Percentiles rank a stretch among this genome's conserved stretches.
These are phyloP conservation scores for Dorcoceras hygrometricum DNA, from an alignment of 257 asterid species.

Conservation along the genomic window DNA sequence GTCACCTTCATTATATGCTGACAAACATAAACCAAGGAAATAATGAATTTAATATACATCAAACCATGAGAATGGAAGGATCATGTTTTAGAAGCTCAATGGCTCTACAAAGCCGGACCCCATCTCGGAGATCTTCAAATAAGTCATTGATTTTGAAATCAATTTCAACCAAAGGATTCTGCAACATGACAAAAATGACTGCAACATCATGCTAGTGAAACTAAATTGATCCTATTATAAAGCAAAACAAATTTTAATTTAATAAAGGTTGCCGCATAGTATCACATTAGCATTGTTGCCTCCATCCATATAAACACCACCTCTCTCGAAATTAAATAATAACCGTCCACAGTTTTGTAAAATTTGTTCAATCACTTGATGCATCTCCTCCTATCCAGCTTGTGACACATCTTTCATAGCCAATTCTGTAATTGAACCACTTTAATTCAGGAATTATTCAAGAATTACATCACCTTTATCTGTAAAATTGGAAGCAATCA, in stretches of 20 bases:
- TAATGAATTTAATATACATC: slow-evolving; percentile 23
- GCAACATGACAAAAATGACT: slow-evolving; percentile 27
- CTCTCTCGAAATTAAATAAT: too few species aligned
- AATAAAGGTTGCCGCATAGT: neutral
- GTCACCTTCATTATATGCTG: slow-evolving; percentile 17
- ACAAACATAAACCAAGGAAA: slow-evolving; percentile 9
- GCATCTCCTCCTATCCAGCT: too few species aligned
- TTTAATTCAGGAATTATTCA: too few species aligned
- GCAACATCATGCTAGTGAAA: slow-evolving; percentile 6
- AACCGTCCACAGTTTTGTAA: too few species aligned
- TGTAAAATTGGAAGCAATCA: too few species aligned
- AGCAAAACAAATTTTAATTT: too few species aligned
- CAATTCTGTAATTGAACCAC: too few species aligned
- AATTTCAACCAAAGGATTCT: slow-evolving; percentile 75
- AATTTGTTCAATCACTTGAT: too few species aligned
- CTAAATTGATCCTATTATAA: neutral
- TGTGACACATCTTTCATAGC: too few species aligned
- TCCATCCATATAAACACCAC: too few species aligned
- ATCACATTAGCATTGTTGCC: neutral
- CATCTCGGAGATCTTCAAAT: slow-evolving; percentile 81
- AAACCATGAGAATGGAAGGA: slow-evolving; percentile 78
- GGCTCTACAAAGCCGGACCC: slow-evolving; percentile 82
- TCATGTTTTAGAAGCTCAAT: slow-evolving; percentile 70
- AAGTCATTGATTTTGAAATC: slow-evolving; percentile 65
- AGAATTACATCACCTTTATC: too few species aligned